phyloP scores from a whole-genome alignment of 2,329 filamentous ascomycete genomes.

The Drechslera avenae region DNA sequence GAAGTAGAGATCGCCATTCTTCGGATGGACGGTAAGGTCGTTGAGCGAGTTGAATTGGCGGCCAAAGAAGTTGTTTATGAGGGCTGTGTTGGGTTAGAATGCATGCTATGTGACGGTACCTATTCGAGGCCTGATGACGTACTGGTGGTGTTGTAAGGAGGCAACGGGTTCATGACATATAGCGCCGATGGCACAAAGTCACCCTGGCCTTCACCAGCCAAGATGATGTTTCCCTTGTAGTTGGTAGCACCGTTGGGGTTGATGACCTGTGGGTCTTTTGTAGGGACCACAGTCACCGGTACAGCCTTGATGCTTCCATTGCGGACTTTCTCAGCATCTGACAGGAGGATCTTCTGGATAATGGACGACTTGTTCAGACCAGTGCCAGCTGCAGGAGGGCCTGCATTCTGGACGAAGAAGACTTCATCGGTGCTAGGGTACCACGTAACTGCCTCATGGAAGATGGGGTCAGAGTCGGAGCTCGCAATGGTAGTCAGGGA shows the following conservation, averaged over 20 bases:
- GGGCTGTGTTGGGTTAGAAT: constrained; percentile 18
- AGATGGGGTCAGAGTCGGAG: constrained; percentile 30
- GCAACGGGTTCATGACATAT: constrained; percentile 30
- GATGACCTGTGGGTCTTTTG: constrained; percentile 31
- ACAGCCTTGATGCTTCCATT: constrained; percentile 25
- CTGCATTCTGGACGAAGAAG: constrained; percentile 35
- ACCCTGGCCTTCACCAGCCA: constrained; percentile 33
- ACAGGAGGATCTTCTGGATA: constrained; percentile 33
- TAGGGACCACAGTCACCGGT: constrained; percentile 31
- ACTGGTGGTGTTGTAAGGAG: constrained; percentile 33
- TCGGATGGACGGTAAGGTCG: constrained; percentile 47
- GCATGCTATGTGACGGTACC: too few species aligned
- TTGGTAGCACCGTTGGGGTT: constrained; percentile 33
- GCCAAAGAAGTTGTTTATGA: constrained; percentile 54
- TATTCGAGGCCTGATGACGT: constrained; percentile 1
- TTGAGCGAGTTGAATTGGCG: constrained; percentile 51
- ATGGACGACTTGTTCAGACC: constrained; percentile 34
- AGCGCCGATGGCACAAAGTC: constrained; percentile 26
- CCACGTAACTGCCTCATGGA: constrained; percentile 34
- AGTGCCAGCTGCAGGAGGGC: constrained; percentile 29
- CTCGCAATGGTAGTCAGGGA: constrained; percentile 30
- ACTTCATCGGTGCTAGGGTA: constrained; percentile 29
- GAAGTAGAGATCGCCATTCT: constrained; percentile 54
- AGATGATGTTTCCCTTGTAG: constrained; percentile 31
- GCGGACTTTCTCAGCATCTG: constrained; percentile 30